Conservation (phyloP, 2,329 filamentous ascomycete species). For the Ceratocystis ficicola region DNA sequence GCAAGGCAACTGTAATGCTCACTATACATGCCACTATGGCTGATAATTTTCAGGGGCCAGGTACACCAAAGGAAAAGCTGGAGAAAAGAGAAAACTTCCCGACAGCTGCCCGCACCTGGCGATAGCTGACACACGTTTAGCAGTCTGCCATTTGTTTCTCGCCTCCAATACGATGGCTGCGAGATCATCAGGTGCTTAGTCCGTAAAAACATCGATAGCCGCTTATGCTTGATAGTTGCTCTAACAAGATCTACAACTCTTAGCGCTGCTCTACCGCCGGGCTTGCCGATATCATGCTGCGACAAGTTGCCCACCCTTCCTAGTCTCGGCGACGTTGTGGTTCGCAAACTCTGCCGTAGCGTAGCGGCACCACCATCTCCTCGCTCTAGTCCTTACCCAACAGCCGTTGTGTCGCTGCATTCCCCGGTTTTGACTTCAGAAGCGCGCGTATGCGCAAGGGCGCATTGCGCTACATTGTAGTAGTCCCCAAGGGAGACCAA, state of each 20-base stretch:
- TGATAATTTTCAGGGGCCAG: neutral
- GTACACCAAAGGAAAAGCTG: neutral
- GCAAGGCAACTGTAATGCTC: neutral
- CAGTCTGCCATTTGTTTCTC: no score
- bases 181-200: no score
- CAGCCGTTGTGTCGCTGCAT: neutral
- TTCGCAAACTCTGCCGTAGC: neutral
- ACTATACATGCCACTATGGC: neutral
- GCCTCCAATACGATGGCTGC: no score
- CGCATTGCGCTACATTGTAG: neutral
- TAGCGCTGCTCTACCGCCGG: neutral
- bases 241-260: no score
- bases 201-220: no score
- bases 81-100: neutral
- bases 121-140: neutral
- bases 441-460: neutral
- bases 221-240: no score
- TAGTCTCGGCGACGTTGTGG: neutral
- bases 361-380: neutral
- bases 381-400: constrained; percentile 1
- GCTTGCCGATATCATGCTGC: neutral
- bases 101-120: neutral
- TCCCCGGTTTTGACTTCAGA: neutral
- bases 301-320: neutral
- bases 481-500: neutral